Base-by-base conservation (phyloP, 2,329 filamentous ascomycete genomes). In the Xylogone sp. region DNA sequence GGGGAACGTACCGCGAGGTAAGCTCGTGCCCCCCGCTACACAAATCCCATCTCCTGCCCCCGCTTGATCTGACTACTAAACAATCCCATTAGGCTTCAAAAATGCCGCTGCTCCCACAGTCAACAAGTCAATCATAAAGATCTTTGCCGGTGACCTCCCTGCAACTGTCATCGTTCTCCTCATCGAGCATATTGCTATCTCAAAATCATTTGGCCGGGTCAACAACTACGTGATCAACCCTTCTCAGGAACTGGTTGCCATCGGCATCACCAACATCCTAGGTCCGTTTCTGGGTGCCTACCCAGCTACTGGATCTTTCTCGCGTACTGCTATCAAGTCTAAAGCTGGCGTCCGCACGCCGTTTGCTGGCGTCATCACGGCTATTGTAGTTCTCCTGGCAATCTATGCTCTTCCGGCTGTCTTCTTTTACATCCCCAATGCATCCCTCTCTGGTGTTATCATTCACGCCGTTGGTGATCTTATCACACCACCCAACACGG, bases 141-240 rank as follows among this genome's bases (percentile, higher is more conserved):
- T 82, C 1, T 90, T 96, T 63, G 76, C 80, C 1, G 75, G 76
- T 43, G 79, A 97, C 57, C 75, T 97, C 3, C 94, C 94, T 0
- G 88, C 88, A 7, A 86, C 88, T 1, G 85, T 97, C 48, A 96
- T 97, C 58, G 92, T 99, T n/a, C 78, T 97, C 52, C 78, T 97
- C 31, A 95, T 97, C 55, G 94, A 97, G 70, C 93, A 97, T 67
- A 96, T 97, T 62, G 91, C 93, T 45, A 97, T 97, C 56, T 90
- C 92, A 18, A 99, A 97, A 69, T 97, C 93, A 0, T 97, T 99
- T 60, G 94, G 94, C 9, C 83, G 93, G 53, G 82, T 97, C 62
- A 97, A 97, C 75, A 96, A 96, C 73, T 99, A 99, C 71, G 86
- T 83, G 16, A 97, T 99, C 66, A 86, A 97, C 61, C 92, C 94